Percentiles rank a stretch among this genome's conserved stretches.
Conservation (phyloP, 495 filamentous ascomycete genomes). For the Venustampulla echinocandica region DNA sequence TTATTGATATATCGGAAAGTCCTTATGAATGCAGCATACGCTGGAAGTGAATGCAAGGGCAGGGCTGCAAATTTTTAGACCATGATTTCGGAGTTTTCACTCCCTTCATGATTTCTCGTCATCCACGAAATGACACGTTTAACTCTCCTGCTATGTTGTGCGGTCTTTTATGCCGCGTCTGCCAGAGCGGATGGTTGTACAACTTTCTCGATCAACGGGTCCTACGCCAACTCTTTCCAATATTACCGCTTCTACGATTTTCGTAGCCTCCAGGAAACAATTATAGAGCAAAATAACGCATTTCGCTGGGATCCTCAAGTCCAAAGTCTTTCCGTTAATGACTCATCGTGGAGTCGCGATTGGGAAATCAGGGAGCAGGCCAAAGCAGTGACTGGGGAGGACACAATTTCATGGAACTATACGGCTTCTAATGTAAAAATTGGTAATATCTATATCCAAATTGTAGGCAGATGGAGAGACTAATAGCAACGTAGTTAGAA, state of each 20-base stretch:
- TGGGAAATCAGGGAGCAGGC: neutral
- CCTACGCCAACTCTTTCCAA: neutral
- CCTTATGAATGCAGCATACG: too few relatives aligned
- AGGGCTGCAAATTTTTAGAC: too few relatives aligned
- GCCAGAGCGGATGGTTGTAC: too few relatives aligned
- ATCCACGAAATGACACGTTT: too few relatives aligned
- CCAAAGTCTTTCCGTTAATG: neutral
- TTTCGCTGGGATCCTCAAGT: neutral
- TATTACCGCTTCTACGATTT: slow-evolving; percentile 10
- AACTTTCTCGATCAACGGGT: slow-evolving; percentile 1
- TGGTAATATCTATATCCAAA: neutral
- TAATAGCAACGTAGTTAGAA: too few relatives aligned
- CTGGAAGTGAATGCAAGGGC: too few relatives aligned
- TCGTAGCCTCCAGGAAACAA: neutral
- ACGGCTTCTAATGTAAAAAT: neutral
- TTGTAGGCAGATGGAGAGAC: too few relatives aligned
- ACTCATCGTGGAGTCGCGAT: slow-evolving; percentile 1
- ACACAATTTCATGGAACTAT: neutral
- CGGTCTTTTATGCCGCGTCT: too few relatives aligned
- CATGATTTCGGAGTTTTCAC: too few relatives aligned
- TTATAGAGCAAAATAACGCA: neutral
- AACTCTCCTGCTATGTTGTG: too few relatives aligned
- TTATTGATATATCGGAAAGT: too few relatives aligned
- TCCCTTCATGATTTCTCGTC: too few relatives aligned
- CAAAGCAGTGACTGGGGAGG: neutral